These are phyloP conservation scores for Serendipita sp. DNA, from an alignment of 1,284 basidiomycete genomes.

Conservation along the genomic window DNA sequence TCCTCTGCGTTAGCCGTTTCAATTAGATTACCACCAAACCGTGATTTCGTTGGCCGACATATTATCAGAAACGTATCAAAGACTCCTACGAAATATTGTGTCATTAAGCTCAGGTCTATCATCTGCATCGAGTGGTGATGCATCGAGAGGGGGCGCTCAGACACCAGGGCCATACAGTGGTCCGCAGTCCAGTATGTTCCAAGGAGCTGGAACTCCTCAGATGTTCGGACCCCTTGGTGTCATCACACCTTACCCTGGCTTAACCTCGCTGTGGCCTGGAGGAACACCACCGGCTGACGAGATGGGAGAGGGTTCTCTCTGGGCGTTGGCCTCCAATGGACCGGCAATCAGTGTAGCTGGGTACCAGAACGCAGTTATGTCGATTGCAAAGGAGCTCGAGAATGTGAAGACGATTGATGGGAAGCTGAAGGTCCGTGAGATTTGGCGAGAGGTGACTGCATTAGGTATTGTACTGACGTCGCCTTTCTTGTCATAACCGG, in stretches of 20 bases:
- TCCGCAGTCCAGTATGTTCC: not conserved
- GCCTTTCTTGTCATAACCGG: not conserved
- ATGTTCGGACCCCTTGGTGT: slow-evolving; percentile 61
- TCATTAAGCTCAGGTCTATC: slow-evolving; percentile 26
- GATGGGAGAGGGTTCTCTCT: slow-evolving; percentile 3
- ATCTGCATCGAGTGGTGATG: slow-evolving; percentile 6
- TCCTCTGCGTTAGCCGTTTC: slow-evolving; percentile 46
- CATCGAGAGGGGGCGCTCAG: not conserved
- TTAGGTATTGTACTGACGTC: not conserved
- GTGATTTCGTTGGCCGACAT: slow-evolving; percentile 75
- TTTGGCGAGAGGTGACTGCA: not conserved
- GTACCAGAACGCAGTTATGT: not conserved
- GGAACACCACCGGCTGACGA: slow-evolving; percentile 4
- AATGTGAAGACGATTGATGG: slow-evolving; percentile 64
- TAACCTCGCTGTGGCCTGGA: slow-evolving; percentile 6
- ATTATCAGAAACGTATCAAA: slow-evolving; percentile 73
- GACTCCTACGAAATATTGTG: slow-evolving; percentile 63
- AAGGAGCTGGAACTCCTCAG: slow-evolving; percentile 20
- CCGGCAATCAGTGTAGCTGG: slow-evolving; percentile 1
- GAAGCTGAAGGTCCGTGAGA: slow-evolving; percentile 56
- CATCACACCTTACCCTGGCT: not conserved
- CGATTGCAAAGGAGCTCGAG: slow-evolving; percentile 27
- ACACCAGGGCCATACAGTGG: slow-evolving; percentile 12
- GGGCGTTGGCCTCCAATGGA: slow-evolving; percentile 2
- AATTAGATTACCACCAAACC: slow-evolving; percentile 74